Conservation (phyloP, 805 yeast genomes). For the Candida parachauliodes region DNA sequence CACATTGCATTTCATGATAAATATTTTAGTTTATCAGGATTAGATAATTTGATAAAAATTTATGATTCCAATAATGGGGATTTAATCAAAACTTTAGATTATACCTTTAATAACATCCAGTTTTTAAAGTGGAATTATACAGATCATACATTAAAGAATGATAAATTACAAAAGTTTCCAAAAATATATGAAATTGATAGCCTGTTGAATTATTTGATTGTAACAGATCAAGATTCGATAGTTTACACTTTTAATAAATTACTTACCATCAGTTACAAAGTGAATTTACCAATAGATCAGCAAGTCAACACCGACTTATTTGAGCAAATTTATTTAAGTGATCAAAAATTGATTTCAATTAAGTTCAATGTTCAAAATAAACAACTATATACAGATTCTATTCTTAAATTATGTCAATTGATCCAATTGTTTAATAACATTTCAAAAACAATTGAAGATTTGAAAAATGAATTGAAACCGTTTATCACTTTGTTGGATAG, state of each 20-base stretch:
- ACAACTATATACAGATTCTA: constrained; percentile 18
- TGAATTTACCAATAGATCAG: constrained; percentile 11
- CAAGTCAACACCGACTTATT: constrained; percentile 19
- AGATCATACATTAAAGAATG: background rate
- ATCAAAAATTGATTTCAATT: constrained; percentile 13
- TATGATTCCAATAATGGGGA: constrained; percentile 47
- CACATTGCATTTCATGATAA: constrained; percentile 30
- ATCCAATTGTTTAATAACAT: constrained; percentile 23
- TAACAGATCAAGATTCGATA: constrained; percentile 19
- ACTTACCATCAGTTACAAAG: constrained; percentile 20
- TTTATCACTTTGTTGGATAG: constrained; percentile 28
- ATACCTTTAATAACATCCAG: constrained; percentile 12
- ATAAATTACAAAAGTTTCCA: constrained; percentile 28
- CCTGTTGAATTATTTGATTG: constrained; percentile 20
- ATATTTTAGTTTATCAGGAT: constrained; percentile 43
- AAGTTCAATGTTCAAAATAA: constrained; percentile 12
- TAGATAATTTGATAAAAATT: constrained; percentile 39
- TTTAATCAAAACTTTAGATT: constrained; percentile 25
- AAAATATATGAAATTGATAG: constrained; percentile 19
- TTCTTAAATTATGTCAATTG: constrained; percentile 23
- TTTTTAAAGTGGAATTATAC: constrained; percentile 18
- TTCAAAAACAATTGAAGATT: constrained; percentile 15
- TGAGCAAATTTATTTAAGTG: constrained; percentile 23
- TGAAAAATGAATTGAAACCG: constrained; percentile 20
- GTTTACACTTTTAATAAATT: constrained; percentile 30